phyloP scores from a whole-genome alignment of 2,329 filamentous ascomycete species.

The Blastomyces emzantsi region DNA sequence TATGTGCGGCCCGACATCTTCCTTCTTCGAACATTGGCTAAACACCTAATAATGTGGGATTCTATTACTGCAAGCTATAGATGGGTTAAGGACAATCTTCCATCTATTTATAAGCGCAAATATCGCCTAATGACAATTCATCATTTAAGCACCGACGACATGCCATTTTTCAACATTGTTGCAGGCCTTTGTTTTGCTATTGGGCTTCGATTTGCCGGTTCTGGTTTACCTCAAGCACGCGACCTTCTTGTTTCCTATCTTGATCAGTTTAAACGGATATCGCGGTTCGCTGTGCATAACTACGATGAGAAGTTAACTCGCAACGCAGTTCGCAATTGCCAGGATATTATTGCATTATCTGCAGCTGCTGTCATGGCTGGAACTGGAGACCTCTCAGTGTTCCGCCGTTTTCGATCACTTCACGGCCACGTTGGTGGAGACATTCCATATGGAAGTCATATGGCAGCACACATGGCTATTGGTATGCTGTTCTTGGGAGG shows the following conservation, averaged over 20 bases:
- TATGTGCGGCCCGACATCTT: conserved; percentile 92
- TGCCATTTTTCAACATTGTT: conserved; percentile 88
- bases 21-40: conserved; percentile 77
- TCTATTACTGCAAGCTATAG: conserved; percentile 60
- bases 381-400: conserved; percentile 76
- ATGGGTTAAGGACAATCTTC: conserved; percentile 71
- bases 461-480: conserved; percentile 86
- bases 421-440: conserved; percentile 79
- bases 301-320: conserved; percentile 82
- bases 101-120: conserved; percentile 55
- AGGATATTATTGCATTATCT: conserved; percentile 76
- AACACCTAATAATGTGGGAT: conserved; percentile 89
- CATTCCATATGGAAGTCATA: conserved; percentile 84
- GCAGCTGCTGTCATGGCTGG: conserved; percentile 90
- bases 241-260: conserved; percentile 77
- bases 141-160: conserved; percentile 65
- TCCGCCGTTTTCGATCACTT: conserved; percentile 74
- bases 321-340: conserved; percentile 79
- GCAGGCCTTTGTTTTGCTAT: conserved; percentile 74
- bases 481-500: conserved; percentile 86
- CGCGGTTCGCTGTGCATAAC: conserved; percentile 50
- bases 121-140: conserved; percentile 52
- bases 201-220: conserved; percentile 65
- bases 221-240: conserved; percentile 59
- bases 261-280: conserved; percentile 75